phyloP scores from a whole-genome alignment of 805 yeast genomes.

The Wickerhamiella cacticola region DNA sequence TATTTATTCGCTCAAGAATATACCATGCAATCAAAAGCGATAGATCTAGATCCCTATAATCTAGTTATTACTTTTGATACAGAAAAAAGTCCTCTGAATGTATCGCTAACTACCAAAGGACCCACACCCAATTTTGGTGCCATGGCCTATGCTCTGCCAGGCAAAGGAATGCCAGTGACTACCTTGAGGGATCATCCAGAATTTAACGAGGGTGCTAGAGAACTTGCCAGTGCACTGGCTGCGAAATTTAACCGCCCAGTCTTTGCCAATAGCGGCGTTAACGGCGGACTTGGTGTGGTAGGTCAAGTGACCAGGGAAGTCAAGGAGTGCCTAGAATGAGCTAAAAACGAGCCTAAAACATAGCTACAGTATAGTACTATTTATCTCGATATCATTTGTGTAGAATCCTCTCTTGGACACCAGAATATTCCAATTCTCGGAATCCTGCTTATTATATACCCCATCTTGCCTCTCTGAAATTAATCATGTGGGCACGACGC shows the following conservation, averaged over 20 bases:
- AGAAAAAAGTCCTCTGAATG: conserved; percentile 16
- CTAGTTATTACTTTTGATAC: conserved; percentile 4
- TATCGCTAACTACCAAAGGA: conserved; percentile 13
- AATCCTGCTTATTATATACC: neutral
- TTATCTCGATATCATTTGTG: no score
- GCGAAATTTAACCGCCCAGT: conserved; percentile 17
- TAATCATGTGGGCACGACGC: conserved; percentile 2
- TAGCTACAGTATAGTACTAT: no score
- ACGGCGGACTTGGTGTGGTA: neutral
- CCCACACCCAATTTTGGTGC: conserved; percentile 18
- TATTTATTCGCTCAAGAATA: neutral
- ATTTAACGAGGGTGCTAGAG: conserved; percentile 16
- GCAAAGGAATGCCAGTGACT: conserved; percentile 12
- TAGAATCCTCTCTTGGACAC: neutral
- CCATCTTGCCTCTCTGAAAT: neutral
- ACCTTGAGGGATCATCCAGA: conserved; percentile 14
- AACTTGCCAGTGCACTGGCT: conserved; percentile 19
- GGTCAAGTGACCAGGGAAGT: neutral
- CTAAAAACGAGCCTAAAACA: neutral
- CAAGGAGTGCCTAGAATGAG: neutral
- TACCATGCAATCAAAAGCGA: conserved; percentile 1
- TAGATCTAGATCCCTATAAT: neutral
- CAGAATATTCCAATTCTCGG: neutral
- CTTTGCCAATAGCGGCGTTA: conserved; percentile 19
- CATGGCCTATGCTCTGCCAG: conserved; percentile 19